Evolutionary conservation across 129 eudicot genomes (phyloP), one percentile per base, ranked within the genome.

Genomic region (Artemisia annua): DNA sequence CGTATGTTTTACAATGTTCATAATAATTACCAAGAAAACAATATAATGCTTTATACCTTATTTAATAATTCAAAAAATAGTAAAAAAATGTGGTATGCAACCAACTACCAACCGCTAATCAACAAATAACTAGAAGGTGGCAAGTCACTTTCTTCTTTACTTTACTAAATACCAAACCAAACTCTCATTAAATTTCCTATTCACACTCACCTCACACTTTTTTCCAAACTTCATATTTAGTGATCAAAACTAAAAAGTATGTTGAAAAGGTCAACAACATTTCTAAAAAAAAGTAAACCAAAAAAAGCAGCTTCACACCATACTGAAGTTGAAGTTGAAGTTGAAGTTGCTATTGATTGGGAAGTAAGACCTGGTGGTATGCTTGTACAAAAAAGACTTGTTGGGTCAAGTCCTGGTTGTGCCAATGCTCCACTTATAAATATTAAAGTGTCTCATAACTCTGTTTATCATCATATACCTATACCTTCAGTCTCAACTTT

Each of bases 301-400:
- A 54, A 75, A 75, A 54, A 75, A 75, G 26, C 35, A 73, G 49
- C 75, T 71, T 60, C 73, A 85, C 32, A 58, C 14, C 65, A 75
- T 39, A 39, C 46, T 39, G 46, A 39, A 20, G 9, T 35, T 39
- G 57, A 73, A 7, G n/a, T n/a, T n/a, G n/a, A n/a, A n/a, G 22
- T 66, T 46, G 49, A 69, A 43, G 65, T 24, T n/a, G 64, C 70
- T 26, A 82, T 78, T 55, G 89, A 84, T 66, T 84, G 92, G 89
- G 89, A 87, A 75, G 84, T 84, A 63, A 84, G 85, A 58, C 87
- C 92, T 22, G 83, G 89, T 43, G 92, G 92, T 16, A 49, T 87
- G 81, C 80, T 87, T 67, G 92, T 87, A 24, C 92, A 87, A 50
- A 87, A 79, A 64, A 76, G 92, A 50, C 15, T 69, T 63, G 28